Percentiles rank a stretch among this genome's conserved stretches.
Evolutionary conservation across 2,329 filamentous ascomycete genomes (phyloP).

Genomic region (Ophiostoma sp.): DNA sequence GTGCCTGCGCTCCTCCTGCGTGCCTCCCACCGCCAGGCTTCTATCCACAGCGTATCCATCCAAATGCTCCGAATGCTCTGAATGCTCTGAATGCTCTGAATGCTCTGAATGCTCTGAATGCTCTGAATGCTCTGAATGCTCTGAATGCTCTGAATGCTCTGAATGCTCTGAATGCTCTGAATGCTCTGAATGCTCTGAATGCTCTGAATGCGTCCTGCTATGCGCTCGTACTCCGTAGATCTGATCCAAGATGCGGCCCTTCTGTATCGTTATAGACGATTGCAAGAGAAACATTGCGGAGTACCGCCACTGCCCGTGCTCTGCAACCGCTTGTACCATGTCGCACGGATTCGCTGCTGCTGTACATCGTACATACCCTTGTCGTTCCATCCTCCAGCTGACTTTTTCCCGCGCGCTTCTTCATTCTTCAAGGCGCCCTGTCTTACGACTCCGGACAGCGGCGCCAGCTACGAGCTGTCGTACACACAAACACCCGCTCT

Average conservation of each 20-base stretch:
- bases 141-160: neutral
- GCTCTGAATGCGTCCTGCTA: neutral
- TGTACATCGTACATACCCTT: conserved; percentile 6
- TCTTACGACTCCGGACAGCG: too few species aligned
- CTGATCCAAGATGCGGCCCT: neutral
- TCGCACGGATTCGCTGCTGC: neutral
- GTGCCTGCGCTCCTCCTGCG: neutral
- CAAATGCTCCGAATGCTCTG: neutral
- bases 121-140: neutral
- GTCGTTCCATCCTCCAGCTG: neutral
- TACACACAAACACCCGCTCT: neutral
- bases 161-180: neutral
- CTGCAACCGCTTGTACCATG: conserved; percentile 5
- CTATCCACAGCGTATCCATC: too few species aligned
- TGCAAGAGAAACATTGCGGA: too few species aligned
- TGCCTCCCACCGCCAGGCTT: too few species aligned
- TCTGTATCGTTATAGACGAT: neutral
- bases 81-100: neutral
- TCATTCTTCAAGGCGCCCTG: neutral
- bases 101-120: neutral
- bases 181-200: neutral
- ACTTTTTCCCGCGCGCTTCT: conserved; percentile 12
- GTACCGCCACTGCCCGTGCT: too few species aligned
- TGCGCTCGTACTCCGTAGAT: neutral
- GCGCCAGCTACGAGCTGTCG: too few species aligned